Conservation (phyloP, 331 rosid genomes). For the Arachis monticola region DNA sequence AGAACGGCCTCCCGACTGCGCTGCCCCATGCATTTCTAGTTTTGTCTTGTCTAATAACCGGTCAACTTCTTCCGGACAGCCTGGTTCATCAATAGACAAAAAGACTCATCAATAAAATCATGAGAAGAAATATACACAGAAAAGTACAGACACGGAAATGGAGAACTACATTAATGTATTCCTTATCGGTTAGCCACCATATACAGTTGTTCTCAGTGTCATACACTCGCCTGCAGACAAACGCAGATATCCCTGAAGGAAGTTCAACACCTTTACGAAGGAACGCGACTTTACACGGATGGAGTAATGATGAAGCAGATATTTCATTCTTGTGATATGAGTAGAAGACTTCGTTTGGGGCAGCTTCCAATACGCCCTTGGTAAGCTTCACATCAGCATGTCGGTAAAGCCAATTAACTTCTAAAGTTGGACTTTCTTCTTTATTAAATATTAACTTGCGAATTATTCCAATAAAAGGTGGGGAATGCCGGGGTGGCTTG, state of each 20-base stretch:
- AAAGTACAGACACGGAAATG: background rate
- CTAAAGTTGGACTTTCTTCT: conserved; percentile 64
- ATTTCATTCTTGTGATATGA: conserved; percentile 98
- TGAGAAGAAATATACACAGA: background rate
- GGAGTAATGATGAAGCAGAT: conserved; percentile 94
- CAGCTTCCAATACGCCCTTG: conserved; percentile 82
- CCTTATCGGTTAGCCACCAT: conserved; percentile 94
- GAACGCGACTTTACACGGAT: conserved; percentile 97
- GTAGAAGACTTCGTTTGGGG: conserved; percentile 89
- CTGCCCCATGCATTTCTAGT: conserved; percentile 92
- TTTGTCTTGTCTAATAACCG: conserved; percentile 71
- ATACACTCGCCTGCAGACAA: conserved; percentile 90
- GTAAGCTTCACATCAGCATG: conserved; percentile 81
- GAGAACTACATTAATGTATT: conserved; percentile 73
- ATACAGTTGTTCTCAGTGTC: conserved; percentile 75
- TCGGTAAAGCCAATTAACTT: conserved; percentile 94
- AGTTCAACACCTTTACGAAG: conserved; percentile 89
- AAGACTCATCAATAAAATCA: conserved; percentile 15
- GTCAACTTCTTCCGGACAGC: conserved; percentile 89
- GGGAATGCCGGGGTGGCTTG: conserved; percentile 85
- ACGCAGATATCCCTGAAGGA: conserved; percentile 91
- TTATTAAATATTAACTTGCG: conserved; percentile 60
- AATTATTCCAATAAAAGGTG: conserved; percentile 94
- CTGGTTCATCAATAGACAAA: conserved; percentile 45
- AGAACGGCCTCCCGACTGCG: conserved; percentile 97